Conservation (phyloP, 1,284 basidiomycete species). For the Fistulina hepatica region DNA sequence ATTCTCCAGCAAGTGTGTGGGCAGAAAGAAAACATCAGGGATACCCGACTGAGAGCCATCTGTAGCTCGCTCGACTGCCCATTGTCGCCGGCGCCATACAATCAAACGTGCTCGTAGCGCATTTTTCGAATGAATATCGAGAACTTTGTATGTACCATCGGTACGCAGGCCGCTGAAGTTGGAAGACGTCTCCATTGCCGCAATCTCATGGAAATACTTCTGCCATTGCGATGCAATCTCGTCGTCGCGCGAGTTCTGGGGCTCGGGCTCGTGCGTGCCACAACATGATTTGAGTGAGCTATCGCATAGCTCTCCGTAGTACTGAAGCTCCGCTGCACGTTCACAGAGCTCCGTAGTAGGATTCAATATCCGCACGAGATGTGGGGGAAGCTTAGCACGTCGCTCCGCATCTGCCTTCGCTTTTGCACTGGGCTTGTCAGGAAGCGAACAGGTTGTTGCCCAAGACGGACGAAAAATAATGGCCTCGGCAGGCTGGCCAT, state of each 20-base stretch:
- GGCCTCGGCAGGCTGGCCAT: slow-evolving; percentile 2
- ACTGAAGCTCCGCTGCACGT: not conserved
- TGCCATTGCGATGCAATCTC: slow-evolving; percentile 1
- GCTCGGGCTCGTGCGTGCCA: not conserved
- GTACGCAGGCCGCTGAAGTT: no score
- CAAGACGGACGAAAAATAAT: slow-evolving; percentile 2
- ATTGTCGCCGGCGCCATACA: slow-evolving; percentile 3
- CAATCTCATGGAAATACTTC: slow-evolving; percentile 2
- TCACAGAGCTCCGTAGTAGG: slow-evolving; percentile 3
- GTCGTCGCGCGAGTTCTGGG: not conserved
- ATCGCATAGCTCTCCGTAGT: not conserved
- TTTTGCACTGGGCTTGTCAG: slow-evolving; percentile 1
- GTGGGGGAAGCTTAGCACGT: slow-evolving; percentile 1
- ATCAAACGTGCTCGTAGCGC: slow-evolving; percentile 1
- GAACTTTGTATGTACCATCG: slow-evolving; percentile 5
- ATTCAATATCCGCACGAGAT: slow-evolving; percentile 1
- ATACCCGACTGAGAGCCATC: no score
- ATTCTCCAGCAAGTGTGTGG: not conserved
- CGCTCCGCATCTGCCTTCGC: slow-evolving; percentile 1
- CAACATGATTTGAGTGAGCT: not conserved
- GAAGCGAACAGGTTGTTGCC: not conserved
- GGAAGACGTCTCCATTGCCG: not conserved
- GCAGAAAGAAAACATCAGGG: not conserved
- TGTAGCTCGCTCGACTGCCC: not conserved
- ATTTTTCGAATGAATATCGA: slow-evolving; percentile 1